Percentiles rank a stretch among this genome's conserved stretches.
phyloP scores from a whole-genome alignment of 2,329 filamentous ascomycete genomes.

The Trichoderma polysporum region DNA sequence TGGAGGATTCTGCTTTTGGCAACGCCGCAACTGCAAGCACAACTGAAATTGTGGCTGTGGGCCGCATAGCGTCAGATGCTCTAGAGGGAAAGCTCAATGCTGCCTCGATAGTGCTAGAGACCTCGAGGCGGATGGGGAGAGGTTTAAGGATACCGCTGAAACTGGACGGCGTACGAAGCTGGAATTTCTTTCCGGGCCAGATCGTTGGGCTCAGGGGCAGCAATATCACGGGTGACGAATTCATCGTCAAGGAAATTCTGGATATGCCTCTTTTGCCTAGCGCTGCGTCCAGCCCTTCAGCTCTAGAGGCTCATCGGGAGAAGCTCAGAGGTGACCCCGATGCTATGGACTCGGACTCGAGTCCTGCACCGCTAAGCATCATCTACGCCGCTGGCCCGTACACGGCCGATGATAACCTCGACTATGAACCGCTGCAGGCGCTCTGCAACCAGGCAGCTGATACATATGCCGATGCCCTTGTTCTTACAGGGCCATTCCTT shows the following conservation, averaged over 20 bases:
- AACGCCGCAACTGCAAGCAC: slow-evolving; percentile 84
- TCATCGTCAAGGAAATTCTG: slow-evolving; percentile 75
- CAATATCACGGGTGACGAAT: slow-evolving; percentile 82
- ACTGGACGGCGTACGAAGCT: slow-evolving; percentile 64
- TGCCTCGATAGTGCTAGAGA: slow-evolving; percentile 84
- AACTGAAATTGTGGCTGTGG: slow-evolving; percentile 83
- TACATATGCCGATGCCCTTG: slow-evolving; percentile 71
- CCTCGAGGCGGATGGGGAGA: slow-evolving; percentile 77
- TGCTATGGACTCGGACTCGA: slow-evolving; percentile 54
- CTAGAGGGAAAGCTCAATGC: slow-evolving; percentile 83
- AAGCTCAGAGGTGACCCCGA: slow-evolving; percentile 65
- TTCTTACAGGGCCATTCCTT: slow-evolving; percentile 84
- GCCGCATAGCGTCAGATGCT: slow-evolving; percentile 85
- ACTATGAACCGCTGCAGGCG: slow-evolving; percentile 81
- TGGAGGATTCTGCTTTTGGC: slow-evolving; percentile 80
- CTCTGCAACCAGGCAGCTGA: slow-evolving; percentile 77
- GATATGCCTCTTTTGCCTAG: slow-evolving; percentile 71
- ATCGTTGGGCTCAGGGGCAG: slow-evolving; percentile 84
- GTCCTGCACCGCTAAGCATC: slow-evolving; percentile 68
- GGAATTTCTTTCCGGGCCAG: slow-evolving; percentile 91
- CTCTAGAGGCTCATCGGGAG: slow-evolving; percentile 67
- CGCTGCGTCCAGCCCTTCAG: slow-evolving; percentile 66
- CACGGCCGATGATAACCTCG: slow-evolving; percentile 86
- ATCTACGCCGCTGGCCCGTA: slow-evolving; percentile 84
- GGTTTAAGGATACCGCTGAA: slow-evolving; percentile 80